phyloP scores from a whole-genome alignment of 78 protist species.

The Dictyostelium capitatum region DNA sequence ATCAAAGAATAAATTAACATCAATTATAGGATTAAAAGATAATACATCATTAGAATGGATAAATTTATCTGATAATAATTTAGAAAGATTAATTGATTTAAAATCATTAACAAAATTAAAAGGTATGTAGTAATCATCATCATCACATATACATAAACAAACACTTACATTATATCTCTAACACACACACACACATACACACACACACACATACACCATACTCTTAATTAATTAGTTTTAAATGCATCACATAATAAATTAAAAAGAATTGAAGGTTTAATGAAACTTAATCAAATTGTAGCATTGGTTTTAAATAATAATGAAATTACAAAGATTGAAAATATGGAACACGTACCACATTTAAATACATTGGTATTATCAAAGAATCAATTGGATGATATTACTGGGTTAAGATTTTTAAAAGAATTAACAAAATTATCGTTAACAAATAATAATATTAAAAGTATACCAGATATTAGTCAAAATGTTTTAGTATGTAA shows the following conservation, averaged over 20 bases:
- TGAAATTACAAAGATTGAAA: conserved; percentile 49
- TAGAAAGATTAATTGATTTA: conserved; percentile 45
- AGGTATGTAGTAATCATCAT: too few relatives aligned
- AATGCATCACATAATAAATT: conserved; percentile 55
- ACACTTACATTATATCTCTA: too few relatives aligned
- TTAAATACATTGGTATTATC: conserved; percentile 61
- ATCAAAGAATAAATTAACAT: conserved; percentile 23
- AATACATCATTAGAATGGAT: conserved; percentile 29
- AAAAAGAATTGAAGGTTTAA: conserved; percentile 48
- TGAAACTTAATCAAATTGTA: conserved; percentile 6
- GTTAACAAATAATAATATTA: conserved; percentile 33
- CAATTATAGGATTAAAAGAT: conserved; percentile 30
- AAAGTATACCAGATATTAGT: conserved; percentile 32
- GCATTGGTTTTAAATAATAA: conserved; percentile 68
- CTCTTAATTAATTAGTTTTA: conserved; percentile 29
- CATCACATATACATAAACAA: too few relatives aligned
- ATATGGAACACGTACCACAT: conserved; percentile 33
- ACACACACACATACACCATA: too few relatives aligned
- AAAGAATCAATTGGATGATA: conserved; percentile 38
- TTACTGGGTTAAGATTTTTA: conserved; percentile 13
- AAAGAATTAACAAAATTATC: conserved; percentile 58
- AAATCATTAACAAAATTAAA: conserved; percentile 47
- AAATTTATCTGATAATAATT: conserved; percentile 19
- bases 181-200: too few relatives aligned
- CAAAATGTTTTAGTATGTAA: conserved; percentile 25